Evolutionary conservation across 2,329 filamentous ascomycete species (phyloP), one percentile per base, ranked within the genome.

Genomic region (Diaporthe citrichinensis): DNA sequence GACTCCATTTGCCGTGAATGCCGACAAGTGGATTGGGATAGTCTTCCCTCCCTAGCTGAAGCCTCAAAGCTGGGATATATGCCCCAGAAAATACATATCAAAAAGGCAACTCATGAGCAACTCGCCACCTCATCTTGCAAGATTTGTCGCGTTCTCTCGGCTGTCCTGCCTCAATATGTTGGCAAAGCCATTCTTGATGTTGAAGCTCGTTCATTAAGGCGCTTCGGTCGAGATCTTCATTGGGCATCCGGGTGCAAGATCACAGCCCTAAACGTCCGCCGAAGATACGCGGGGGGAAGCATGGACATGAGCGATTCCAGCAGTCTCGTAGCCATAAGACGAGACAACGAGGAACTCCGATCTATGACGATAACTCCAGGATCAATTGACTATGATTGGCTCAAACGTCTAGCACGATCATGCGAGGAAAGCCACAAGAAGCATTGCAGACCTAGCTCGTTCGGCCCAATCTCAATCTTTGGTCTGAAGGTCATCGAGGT

Each of bases 61-160:
- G 3, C 2, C 17, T 31, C 31, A 0, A 14, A 3, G 51, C 1
- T 15, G 51, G 2, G 6, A 20, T 8, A 44, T 2, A 20, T 2
- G 9, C 17, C 6, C 12, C 41, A 2, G 15, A 6, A 17, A 55
- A 7, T 55, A 20, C 25, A 14, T 8, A 55, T 25, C 8, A 55
- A 17, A 31, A 2, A 8, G 14, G 25, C 51, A 28, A 28, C 28
- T 31, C 51, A 55, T 55, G 12, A 28, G 25, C 25, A 55, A 55
- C 25, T 55, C 14, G 51, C 51, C 25, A 17, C 51, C 25, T 55
- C 51, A 7, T 5, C 5, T 25, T 55, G 51, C 25, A 55, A 55
- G 25, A 55, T 28, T 31, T 55, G 51, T 17, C 51, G 51, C 25
- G 28, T 55, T 31, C 51, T 55, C 51, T 55, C 51, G 4, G 15